Conservation (phyloP, 306 rosid genomes). For the Sphenostylis stenocarpa region DNA sequence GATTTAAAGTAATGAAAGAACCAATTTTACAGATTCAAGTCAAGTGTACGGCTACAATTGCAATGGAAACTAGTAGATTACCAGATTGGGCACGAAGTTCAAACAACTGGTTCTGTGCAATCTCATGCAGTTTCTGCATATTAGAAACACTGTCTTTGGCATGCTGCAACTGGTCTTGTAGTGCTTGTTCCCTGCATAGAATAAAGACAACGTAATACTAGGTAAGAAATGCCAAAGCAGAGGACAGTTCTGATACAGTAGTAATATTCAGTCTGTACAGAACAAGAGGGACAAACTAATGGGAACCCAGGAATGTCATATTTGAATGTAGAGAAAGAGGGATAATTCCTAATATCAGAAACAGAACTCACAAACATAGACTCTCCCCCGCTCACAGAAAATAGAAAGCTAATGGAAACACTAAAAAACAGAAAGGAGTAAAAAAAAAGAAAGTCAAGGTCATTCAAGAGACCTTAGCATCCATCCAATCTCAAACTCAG, state of each 20-base stretch:
- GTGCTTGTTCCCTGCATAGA: constrained; percentile 73
- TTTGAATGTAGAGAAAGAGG: constrained; percentile 5
- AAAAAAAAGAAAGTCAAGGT: neutral
- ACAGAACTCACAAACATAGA: neutral
- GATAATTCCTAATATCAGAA: constrained; percentile 1
- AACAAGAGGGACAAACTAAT: constrained; percentile 19
- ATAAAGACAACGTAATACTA: constrained; percentile 22
- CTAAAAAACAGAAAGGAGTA: neutral
- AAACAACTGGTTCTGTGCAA: constrained; percentile 94
- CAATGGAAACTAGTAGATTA: constrained; percentile 37
- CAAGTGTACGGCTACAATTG: constrained; percentile 12
- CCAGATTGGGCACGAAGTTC: constrained; percentile 98
- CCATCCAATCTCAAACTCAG: neutral
- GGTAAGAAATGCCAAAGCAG: constrained; percentile 17
- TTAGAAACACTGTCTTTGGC: constrained; percentile 94
- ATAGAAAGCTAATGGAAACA: constrained; percentile 19
- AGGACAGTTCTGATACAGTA: constrained; percentile 16
- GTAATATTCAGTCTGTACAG: neutral
- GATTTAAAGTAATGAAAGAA: constrained; percentile 25
- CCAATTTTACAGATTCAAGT: constrained; percentile 20
- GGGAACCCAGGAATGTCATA: neutral
- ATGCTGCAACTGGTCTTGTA: constrained; percentile 90
- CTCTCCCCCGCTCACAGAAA: constrained; percentile 12
- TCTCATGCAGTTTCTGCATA: constrained; percentile 92
- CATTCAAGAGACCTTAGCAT: constrained; percentile 7